Conservation (phyloP, 768 basidiomycete genomes). For the Termitomyces sp. region DNA sequence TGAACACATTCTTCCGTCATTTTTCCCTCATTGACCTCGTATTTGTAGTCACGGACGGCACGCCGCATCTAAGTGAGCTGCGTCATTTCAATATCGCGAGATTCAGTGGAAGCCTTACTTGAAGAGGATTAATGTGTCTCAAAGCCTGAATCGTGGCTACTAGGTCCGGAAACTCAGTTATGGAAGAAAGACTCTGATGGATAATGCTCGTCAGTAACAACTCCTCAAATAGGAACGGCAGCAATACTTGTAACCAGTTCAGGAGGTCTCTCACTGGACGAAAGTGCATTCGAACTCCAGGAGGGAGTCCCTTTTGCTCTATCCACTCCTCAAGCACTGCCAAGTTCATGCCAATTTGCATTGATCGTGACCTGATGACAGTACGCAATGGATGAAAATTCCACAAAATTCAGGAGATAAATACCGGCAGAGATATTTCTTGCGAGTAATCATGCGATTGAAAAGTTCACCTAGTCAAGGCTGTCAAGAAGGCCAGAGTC, state of each 20-base stretch:
- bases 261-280: constrained; percentile 78
- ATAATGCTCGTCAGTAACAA: neutral
- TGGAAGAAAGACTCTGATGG: constrained; percentile 74
- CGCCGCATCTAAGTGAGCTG: constrained; percentile 64
- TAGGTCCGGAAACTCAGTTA: constrained; percentile 81
- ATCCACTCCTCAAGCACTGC: constrained; percentile 90
- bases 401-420: neutral
- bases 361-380: constrained; percentile 63
- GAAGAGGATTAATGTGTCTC: constrained; percentile 85
- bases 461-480: constrained; percentile 68
- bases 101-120: constrained; percentile 37
- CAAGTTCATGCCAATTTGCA: constrained; percentile 88
- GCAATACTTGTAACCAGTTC: constrained; percentile 75
- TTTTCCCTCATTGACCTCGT: constrained; percentile 85
- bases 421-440: constrained; percentile 91
- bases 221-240: neutral
- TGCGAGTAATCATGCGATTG: constrained; percentile 82
- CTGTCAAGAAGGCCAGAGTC: neutral
- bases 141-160: constrained; percentile 88
- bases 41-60: constrained; percentile 89
- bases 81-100: constrained; percentile 1
- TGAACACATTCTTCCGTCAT: constrained; percentile 97
- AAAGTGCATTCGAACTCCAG: constrained; percentile 76
- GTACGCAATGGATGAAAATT: neutral
- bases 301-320: constrained; percentile 71